Evolutionary conservation across 768 basidiomycete genomes (phyloP), one percentile per base, ranked within the genome.

Genomic region (Panaeolus papilionaceus): DNA sequence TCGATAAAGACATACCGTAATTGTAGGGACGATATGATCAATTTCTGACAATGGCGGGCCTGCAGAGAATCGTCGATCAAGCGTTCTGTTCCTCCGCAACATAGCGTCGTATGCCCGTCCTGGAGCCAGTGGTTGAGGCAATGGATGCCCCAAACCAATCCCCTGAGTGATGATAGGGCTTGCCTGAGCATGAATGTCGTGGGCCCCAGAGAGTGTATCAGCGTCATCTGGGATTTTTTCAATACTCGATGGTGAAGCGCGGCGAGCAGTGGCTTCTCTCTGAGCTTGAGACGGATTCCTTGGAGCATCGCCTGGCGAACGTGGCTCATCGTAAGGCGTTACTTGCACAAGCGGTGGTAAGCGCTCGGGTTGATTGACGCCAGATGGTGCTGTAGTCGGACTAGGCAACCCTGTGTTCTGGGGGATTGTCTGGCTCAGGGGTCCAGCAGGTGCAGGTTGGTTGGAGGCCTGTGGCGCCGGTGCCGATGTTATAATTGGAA

Each of bases 1-100:
- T 4, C 12, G 26, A 20, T 16, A 16, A 28, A 33, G 6, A 23
- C 54, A 33, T 58, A 58, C 54, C 3, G 20, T 33, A 2, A 58
- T 12, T 4, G 79, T 67, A 12, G 82, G 81, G 3, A 83, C 76
- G 23, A 82, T 79, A 75, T 79, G 82, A 68, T 83, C 82, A 16
- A 83, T 71, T 5, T 75, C 79, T 4, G 82, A 79, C 39, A 75
- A 73, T 39, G 65, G 33, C 33, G 33, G 71, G n/a, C 69, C 73
- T 20, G 47, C 64, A 38, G 73, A 68, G 40, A 61, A 58, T 38
- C 65, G 67, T 0, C 70, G 62, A 40, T 74, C 74, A 4, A 62
- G 49, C 40, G 72, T 74, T 54, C 73, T 70, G 11, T 64, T 18
- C 65, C 71, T 67, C 38, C 51, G 44, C 38, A 64, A 39, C 28